These are phyloP conservation scores for Trametes villosa DNA, from an alignment of 768 basidiomycete species.

Conservation along the genomic window DNA sequence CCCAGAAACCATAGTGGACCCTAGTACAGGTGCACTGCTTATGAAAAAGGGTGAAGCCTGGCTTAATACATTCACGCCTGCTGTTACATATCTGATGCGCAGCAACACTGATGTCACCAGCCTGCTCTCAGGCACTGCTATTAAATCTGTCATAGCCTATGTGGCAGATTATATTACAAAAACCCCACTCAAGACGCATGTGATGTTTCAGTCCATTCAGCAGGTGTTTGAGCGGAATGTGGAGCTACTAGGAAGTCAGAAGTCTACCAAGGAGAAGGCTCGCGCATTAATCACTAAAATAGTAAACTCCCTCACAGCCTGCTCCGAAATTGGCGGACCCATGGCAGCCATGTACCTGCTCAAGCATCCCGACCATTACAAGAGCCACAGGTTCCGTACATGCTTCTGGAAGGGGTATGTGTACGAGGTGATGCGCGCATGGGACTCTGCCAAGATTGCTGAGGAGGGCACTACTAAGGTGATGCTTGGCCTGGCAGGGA, in stretches of 20 bases:
- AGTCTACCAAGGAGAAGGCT: neutral
- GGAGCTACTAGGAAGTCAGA: neutral
- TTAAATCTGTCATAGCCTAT: too few species aligned
- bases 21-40: neutral
- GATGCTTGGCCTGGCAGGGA: slow-evolving; percentile 5
- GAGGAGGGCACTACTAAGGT: slow-evolving; percentile 1
- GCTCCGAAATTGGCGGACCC: too few species aligned
- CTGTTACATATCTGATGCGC: too few species aligned
- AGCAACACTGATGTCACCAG: too few species aligned
- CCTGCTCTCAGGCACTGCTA: too few species aligned
- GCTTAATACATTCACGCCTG: slow-evolving; percentile 9
- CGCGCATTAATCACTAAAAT: slow-evolving; percentile 4
- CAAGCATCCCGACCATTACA: slow-evolving; percentile 25
- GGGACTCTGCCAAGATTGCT: too few species aligned
- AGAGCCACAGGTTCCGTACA: slow-evolving; percentile 11
- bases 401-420: slow-evolving; percentile 18
- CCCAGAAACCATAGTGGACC: neutral
- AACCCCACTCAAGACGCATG: neutral
- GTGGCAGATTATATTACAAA: too few species aligned
- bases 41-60: slow-evolving; percentile 8
- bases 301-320: too few species aligned
- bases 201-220: slow-evolving; percentile 5
- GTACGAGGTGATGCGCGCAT: too few species aligned
- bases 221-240: neutral
- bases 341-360: slow-evolving; percentile 20